Conservation (phyloP, 345 rosid species). For the Pistacia vera region DNA sequence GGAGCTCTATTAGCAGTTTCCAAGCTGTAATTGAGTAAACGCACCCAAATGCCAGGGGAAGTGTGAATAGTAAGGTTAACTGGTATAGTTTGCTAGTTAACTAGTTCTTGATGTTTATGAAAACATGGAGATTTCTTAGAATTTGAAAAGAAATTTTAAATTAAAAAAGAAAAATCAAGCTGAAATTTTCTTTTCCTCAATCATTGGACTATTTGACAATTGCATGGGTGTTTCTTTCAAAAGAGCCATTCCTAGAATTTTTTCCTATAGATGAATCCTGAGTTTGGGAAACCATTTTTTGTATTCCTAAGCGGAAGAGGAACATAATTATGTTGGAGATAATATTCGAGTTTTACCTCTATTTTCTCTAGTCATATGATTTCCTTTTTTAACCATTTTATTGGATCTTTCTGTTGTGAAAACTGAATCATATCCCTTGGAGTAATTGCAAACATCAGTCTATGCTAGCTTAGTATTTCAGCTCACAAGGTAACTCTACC, state of each 20-base stretch:
- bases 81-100: not conserved
- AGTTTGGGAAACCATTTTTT: not conserved
- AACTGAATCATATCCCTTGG: too few relatives aligned
- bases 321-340: not conserved
- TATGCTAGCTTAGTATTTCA: not conserved
- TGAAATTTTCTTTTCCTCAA: not conserved
- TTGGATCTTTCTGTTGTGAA: not conserved
- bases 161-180: too few relatives aligned
- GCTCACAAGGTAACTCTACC: not conserved
- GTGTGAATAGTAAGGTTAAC: not conserved
- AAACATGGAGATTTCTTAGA: not conserved
- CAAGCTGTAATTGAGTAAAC: slow-evolving; percentile 1
- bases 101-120: not conserved
- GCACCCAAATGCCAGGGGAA: not conserved
- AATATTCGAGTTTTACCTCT: not conserved
- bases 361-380: not conserved
- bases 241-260: not conserved
- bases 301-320: not conserved
- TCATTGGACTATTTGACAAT: not conserved
- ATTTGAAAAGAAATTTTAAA: not conserved
- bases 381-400: not conserved
- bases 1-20: not conserved
- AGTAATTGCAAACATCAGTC: not conserved
- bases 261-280: not conserved
- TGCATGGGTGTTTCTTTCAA: not conserved